Evolutionary conservation across 169 alveolate genomes (phyloP), one percentile per base, ranked within the genome.

Genomic region (Cryptosporidium ryanae): DNA sequence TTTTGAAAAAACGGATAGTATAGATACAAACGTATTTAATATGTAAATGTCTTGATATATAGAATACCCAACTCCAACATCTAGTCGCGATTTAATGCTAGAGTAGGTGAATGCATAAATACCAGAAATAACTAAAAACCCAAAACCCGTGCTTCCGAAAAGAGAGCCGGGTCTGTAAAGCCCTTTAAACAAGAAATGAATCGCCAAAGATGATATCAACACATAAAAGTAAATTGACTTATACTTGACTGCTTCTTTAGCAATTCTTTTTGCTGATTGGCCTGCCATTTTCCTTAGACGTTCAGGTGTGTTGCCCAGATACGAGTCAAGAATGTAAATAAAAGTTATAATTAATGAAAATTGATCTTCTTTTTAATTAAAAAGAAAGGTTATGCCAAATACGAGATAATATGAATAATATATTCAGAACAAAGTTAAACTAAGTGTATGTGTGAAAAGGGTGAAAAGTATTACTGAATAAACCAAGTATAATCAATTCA

Each of bases 11-110:
- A 46, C 27, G 10, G 90, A 66, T 2, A 82, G 23, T 50, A 82
- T 23, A 17, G 82, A 63, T 32, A 65, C 83, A n/a, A 48, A 15
- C 10, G 83, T 43, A 52, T 82, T 82, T 29, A 82, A 38, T 10
- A 82, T 82, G 31, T 55, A 82, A n/a, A 82, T 49, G 52, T 82
- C 90, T 61, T 82, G 82, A 63, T 76, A 76, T 12, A 76, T 59
- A 31, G 87, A 76, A 25, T 76, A 76, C 18, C 87, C 87, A 32
- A 61, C 71, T 23, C 87, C 87, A 2, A 76, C 48, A 13, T 38
- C 52, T 38, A 76, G 27, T 38, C 87, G 87, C 13, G 87, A 76
- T 27, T 59, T 55, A 59, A 76, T 76, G 5, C 50, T 25, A n/a
- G 87, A 76, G 34, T 59, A 76, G 2, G 87, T 76, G 49, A 76